Conservation (phyloP, 306 rosid genomes). For the Betula pendula region DNA sequence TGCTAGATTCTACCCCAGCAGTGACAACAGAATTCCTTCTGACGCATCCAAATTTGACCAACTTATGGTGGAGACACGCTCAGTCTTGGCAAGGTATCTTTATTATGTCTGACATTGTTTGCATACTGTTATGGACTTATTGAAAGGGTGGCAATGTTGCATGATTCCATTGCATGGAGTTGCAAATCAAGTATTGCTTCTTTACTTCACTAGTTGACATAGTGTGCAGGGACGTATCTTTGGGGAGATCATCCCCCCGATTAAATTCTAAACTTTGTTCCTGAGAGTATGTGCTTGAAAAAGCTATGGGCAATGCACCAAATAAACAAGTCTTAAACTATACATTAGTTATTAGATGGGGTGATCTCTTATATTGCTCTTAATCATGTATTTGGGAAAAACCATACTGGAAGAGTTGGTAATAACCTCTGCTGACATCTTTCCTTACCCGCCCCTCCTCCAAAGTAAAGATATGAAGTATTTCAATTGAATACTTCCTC, state of each 20-base stretch:
- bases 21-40: conserved; percentile 32
- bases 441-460: not conserved
- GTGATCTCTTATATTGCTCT: not conserved
- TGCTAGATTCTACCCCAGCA: conserved; percentile 35
- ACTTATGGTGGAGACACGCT: conserved; percentile 74
- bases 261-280: too few species aligned
- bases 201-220: not conserved
- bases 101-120: conserved; percentile 14
- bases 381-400: not conserved
- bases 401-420: not conserved
- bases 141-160: conserved; percentile 10
- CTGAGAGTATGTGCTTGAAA: not conserved
- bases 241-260: too few species aligned
- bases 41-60: conserved; percentile 62
- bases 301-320: not conserved
- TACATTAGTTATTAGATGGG: not conserved
- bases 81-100: conserved; percentile 77
- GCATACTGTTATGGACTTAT: conserved; percentile 13
- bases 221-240: too few species aligned
- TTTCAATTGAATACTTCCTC: not conserved
- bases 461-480: not conserved
- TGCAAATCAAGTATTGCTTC: not conserved
- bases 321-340: not conserved
- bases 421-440: not conserved
- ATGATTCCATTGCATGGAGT: not conserved